These are phyloP conservation scores for Raphanus hybrid DNA, from an alignment of 441 rosid genomes.

Conservation along the genomic window DNA sequence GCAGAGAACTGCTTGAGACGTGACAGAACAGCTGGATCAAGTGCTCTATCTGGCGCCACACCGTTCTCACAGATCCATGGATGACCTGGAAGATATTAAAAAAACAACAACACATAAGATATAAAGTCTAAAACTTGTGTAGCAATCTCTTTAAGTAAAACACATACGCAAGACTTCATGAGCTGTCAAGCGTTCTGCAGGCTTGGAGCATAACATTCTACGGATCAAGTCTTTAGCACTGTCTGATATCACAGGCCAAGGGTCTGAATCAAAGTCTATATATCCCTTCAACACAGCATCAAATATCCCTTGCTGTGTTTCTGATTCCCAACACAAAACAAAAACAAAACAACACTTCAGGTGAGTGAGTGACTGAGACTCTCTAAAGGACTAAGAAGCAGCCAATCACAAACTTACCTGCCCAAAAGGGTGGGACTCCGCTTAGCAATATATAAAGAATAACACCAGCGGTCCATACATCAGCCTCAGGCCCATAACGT, in stretches of 20 bases:
- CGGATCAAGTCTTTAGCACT: constrained; percentile 90
- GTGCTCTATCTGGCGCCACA: constrained; percentile 96
- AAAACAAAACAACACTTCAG: constrained; percentile 20
- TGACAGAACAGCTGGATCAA: constrained; percentile 96
- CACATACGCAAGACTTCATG: constrained; percentile 93
- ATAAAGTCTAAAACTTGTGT: not conserved
- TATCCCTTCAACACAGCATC: constrained; percentile 95
- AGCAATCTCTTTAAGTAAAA: not conserved
- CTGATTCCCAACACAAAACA: constrained; percentile 40
- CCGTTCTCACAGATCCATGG: constrained; percentile 99
- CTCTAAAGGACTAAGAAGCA: not conserved
- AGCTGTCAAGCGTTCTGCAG: constrained; percentile 84
- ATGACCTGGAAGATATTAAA: constrained; percentile 63
- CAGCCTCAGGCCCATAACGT: constrained; percentile 94
- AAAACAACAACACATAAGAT: not conserved
- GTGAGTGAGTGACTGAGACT: not conserved
- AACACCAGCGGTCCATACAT: constrained; percentile 99
- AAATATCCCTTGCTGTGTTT: constrained; percentile 95
- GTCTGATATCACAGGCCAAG: constrained; percentile 94
- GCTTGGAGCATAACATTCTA: constrained; percentile 75
- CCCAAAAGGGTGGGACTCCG: constrained; percentile 99
- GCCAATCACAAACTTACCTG: constrained; percentile 55
- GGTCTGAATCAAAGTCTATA: constrained; percentile 89
- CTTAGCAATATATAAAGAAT: constrained; percentile 90
- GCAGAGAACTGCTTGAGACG: constrained; percentile 98